Base-by-base conservation (phyloP, 2,329 filamentous ascomycete genomes). In the Fusarium scirpi region DNA sequence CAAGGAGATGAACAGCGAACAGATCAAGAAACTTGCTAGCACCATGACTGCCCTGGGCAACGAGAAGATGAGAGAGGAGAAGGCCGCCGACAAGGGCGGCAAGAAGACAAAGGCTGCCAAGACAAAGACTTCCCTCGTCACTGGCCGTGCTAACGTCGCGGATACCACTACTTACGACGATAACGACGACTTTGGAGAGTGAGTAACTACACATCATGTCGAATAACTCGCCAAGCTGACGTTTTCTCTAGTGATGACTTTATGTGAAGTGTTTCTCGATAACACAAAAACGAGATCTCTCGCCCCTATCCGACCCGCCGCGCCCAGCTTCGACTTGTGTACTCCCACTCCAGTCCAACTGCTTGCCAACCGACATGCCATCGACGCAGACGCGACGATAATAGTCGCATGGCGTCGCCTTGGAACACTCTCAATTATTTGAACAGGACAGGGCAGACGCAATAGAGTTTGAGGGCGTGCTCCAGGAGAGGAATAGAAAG, bases 11-110 rank as follows among this genome's bases (percentile, higher is more conserved):
- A 90, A 92, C 16, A 97, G 93, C 79, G 91, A 96, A 61, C 94
- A 98, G 84, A 94, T 98, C 83, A 98, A 98, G 89, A 98, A 98
- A 87, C 89, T 97, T 72, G 89, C 94, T 15, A 97, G 92, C 80
- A 87, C 89, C 8, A 83, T 99, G 77, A 97, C 94, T n/a, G 91
- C 94, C 8, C 87, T 97, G 60, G 89, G 93, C 79, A 99, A 99
- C 80, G 96, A 98, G 88, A 98, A 97, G 87, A 91, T 98, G 91
- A 97, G 94, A 85, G 94, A 98, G 81, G 96, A 99, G 87, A 98
- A 98, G 87, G 90, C 91, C 6, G 89, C 93, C 6, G 94, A 97
- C 72, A 98, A 97, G 86, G 91, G 93, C 58, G 93, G 91, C 77
- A 99, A 98, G 92, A 99, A 98, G 90, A 90, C 86, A 75, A 98